A percentile compares a stretch with the other conserved stretches of the same genome.
Conservation (phyloP, 306 rosid genomes). For the Phaseolus lunatus region DNA sequence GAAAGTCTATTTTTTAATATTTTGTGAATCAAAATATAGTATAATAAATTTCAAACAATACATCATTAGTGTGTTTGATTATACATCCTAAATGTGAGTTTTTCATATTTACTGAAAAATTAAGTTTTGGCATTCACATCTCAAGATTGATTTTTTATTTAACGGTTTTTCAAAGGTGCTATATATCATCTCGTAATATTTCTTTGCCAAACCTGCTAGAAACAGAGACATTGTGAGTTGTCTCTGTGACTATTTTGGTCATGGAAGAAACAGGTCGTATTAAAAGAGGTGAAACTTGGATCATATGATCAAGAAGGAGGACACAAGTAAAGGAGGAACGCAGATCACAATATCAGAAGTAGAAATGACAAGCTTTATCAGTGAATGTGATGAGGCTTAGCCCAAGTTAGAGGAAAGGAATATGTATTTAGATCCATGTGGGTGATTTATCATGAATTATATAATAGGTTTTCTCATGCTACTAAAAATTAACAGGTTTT, state of each 20-base stretch:
- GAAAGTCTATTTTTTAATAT: too few species aligned
- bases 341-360: slow-evolving; percentile 36
- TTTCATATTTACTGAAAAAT: too few species aligned
- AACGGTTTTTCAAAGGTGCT: too few species aligned
- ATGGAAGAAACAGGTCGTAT: slow-evolving; percentile 43
- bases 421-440: slow-evolving; percentile 42
- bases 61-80: neutral
- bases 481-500: too few species aligned
- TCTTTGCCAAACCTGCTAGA: slow-evolving; percentile 5
- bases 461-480: neutral
- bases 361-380: slow-evolving; percentile 45
- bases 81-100: too few species aligned
- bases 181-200: neutral
- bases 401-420: slow-evolving; percentile 58
- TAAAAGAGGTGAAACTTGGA: slow-evolving; percentile 43
- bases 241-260: slow-evolving; percentile 38
- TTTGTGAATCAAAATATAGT: neutral
- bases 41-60: neutral
- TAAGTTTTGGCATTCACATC: too few species aligned
- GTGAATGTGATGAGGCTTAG: slow-evolving; percentile 51
- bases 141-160: too few species aligned
- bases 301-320: slow-evolving; percentile 46
- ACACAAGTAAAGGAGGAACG: slow-evolving; percentile 8
- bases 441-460: slow-evolving; percentile 19
- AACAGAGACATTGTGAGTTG: slow-evolving; percentile 31